phyloP scores from a whole-genome alignment of 1,284 basidiomycete genomes.

The Trametes versicolor region DNA sequence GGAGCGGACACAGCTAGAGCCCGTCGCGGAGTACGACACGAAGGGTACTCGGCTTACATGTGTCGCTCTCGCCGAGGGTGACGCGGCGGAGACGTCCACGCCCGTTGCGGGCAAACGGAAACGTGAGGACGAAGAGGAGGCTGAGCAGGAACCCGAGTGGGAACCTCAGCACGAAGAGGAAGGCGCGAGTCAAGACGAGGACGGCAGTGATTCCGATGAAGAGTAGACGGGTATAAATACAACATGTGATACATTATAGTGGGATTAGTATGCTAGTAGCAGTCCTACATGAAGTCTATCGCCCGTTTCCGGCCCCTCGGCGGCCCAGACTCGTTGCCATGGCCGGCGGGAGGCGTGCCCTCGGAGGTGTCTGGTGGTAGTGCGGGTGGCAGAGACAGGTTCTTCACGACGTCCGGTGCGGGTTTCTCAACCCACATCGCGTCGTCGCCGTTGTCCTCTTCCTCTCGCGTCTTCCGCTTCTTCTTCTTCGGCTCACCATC shows the following conservation, averaged over 20 bases:
- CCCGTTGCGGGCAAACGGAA: slow-evolving; percentile 50
- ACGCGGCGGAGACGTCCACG: slow-evolving; percentile 40
- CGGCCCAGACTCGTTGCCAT: slow-evolving; percentile 34
- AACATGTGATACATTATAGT: slow-evolving; percentile 13
- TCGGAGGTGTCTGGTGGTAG: slow-evolving; percentile 11
- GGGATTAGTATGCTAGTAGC: slow-evolving; percentile 13
- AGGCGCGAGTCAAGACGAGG: slow-evolving; percentile 2
- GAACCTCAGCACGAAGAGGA: slow-evolving; percentile 21
- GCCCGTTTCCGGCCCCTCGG: slow-evolving; percentile 66
- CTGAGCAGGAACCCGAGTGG: slow-evolving; percentile 25
- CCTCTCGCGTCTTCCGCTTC: slow-evolving; percentile 44
- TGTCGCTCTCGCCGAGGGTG: slow-evolving; percentile 73
- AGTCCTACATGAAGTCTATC: slow-evolving; percentile 67
- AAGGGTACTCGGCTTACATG: slow-evolving; percentile 89
- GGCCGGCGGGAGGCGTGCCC: background rate
- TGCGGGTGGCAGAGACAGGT: slow-evolving; percentile 38
- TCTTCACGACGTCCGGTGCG: slow-evolving; percentile 53
- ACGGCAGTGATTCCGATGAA: slow-evolving; percentile 13
- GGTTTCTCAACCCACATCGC: slow-evolving; percentile 75
- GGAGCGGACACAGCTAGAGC: slow-evolving; percentile 54
- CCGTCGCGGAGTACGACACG: slow-evolving; percentile 80
- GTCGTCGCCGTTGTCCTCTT: slow-evolving; percentile 52
- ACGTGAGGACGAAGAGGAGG: slow-evolving; percentile 43
- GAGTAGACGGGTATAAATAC: slow-evolving; percentile 18
- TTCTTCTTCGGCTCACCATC: slow-evolving; percentile 44